Base-by-base conservation (phyloP, 768 basidiomycete species). In the Amanita pseudoporphyria region DNA sequence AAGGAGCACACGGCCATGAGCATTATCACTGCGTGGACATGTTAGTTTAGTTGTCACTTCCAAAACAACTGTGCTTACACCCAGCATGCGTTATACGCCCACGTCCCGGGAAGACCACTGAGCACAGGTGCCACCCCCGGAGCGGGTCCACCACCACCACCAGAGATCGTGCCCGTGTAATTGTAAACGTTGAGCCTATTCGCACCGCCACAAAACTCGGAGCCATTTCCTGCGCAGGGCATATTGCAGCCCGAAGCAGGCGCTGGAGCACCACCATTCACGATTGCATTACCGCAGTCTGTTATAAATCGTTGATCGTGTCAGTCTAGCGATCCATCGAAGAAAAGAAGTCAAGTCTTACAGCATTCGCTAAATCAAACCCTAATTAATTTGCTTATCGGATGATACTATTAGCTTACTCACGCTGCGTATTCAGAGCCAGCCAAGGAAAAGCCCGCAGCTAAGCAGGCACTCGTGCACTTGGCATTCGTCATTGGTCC, bases 151-250 rank as follows among this genome's bases (percentile, higher is more conserved):
- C 65, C 67, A 1, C 67, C 70, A 10, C 68, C 69, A 6, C 58
- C 61, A 10, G 59, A 60, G 13, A 60, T 56, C n/a, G 72, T 75
- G 0, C 81, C 82, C 35, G 83, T 86, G 54, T 76, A 85, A 60
- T 85, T 83, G 62, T 84, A 87, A 2, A 81, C 62, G 47, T 76
- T 82, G 18, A 87, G 67, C 38, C 76, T 67, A 57, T 82, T 72
- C 0, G 85, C 81, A 30, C 86, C 87, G 18, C 87, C 87, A 54
- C 87, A 89, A 52, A 79, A 79, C 57, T 87, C 79, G 0, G 78
- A 68, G 35, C 62, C 64, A 51, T 82, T 80, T 10, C 84, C 85
- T 2, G 62, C 63, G 58, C 85, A 88, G 22, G 69, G 54, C 83
- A 85, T 86, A 56, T 70, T 72, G 58, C 87, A 91, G 42, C 76